Base-by-base conservation (phyloP, 192 early-diverging fungal genomes). In the Coemansia sp. region DNA sequence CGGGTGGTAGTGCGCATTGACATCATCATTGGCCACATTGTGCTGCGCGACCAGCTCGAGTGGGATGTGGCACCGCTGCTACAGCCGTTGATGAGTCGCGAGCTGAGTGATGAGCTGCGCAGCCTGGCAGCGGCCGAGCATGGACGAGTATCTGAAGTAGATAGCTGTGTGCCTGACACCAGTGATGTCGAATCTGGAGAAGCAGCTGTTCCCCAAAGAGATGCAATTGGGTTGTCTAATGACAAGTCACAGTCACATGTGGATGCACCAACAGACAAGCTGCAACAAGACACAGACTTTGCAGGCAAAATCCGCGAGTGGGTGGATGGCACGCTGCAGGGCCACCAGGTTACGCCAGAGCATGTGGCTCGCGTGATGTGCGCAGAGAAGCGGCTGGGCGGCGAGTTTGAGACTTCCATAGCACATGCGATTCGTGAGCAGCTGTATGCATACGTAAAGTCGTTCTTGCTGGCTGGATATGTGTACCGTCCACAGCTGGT, bases 341-440 rank as follows among this genome's bases (percentile, higher is more conserved):
- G 61, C 20, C 66, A 61, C 56, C 21, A 26, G 12, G 69, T 71
- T 28, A 86, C 85, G 25, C 94, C 94, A 4, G 96, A 98, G 68
- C 62, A 66, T 1, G 96, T 98, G 72, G 91, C 96, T 17, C 90
- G 88, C n/a, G 83, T 86, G 5, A 71, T 96, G 8, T 86, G 86
- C 17, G 67, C 73, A 1, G 96, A 98, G 64, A 68, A 90, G 37
- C 87, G 89, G 0, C 71, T 98, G 15, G 84, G 86, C 28, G 86
- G 89, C 21, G 96, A 96, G 83, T 98, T 98, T 65, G 88, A 90
- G 68, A 93, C 94, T 0, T 91, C 93, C 1, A 92, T 95, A 37
- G 89, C 94, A 2, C 94, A 96, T 70, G 86, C 91, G 3, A 93
- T 96, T n/a, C 84, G 94, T 15, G 96, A 98, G 63, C 96, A 98